Evolutionary conservation across 2,329 filamentous ascomycete genomes (phyloP).

Genomic region (Aureobasidium sp.): DNA sequence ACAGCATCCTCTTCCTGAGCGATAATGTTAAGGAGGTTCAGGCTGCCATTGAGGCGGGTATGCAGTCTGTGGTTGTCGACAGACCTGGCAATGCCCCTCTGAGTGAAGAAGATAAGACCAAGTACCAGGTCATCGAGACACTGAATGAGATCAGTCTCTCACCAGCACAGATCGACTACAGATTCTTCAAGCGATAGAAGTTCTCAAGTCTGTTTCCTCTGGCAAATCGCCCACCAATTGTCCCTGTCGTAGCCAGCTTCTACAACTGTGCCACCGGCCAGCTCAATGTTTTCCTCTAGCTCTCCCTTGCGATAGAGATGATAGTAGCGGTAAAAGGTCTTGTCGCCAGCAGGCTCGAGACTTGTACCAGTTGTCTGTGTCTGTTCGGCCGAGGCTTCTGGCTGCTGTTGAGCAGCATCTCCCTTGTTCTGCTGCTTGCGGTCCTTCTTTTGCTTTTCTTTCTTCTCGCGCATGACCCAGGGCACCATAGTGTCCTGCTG

Average conservation of each 20-base stretch:
- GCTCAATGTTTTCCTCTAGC: conserved; percentile 67
- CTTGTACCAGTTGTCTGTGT: conserved; percentile 18
- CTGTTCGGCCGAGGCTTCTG: conserved; percentile 18
- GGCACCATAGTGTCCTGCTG: conserved; percentile 92
- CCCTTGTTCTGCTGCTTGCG: conserved; percentile 24
- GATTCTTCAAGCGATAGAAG: conserved; percentile 13
- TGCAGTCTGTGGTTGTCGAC: conserved; percentile 38
- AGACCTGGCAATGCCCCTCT: conserved; percentile 65
- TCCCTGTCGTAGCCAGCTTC: conserved; percentile 89
- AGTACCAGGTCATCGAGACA: conserved; percentile 18
- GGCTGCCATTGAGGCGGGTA: conserved; percentile 35
- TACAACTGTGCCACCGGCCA: conserved; percentile 66
- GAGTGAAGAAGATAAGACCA: conserved; percentile 37
- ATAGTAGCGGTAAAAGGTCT: conserved; percentile 83
- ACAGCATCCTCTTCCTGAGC: conserved; percentile 67
- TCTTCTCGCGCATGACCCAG: conserved; percentile 63
- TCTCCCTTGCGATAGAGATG: conserved; percentile 85
- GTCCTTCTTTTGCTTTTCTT: conserved; percentile 20
- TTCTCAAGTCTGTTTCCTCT: conserved; percentile 11
- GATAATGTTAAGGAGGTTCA: conserved; percentile 59
- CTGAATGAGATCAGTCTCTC: conserved; percentile 21
- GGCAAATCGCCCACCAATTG: conserved; percentile 87
- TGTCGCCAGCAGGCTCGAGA: conserved; percentile 26
- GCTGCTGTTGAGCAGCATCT: conserved; percentile 27
- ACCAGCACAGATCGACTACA: conserved; percentile 11